Conservation (phyloP, 129 eudicot species). For the Heracleum sosnowskyi region DNA sequence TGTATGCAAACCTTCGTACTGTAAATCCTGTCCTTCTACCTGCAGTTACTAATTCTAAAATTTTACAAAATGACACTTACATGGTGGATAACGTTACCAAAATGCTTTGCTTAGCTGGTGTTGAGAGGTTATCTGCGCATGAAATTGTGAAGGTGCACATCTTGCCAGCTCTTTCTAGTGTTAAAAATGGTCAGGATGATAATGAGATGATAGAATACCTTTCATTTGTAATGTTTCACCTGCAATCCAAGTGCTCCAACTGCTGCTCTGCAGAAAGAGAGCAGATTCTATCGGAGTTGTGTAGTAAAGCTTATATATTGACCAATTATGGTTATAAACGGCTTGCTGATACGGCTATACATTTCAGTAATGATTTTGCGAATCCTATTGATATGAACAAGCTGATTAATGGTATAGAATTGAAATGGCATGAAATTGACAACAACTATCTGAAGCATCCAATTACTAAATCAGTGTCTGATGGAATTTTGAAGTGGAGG, state of each 20-base stretch:
- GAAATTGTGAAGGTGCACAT: conserved; percentile 62
- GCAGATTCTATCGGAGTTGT: conserved; percentile 47
- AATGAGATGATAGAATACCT: conserved; percentile 60
- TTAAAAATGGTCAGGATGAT: conserved; percentile 19
- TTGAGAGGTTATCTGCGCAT: conserved; percentile 67
- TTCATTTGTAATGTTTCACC: conserved; percentile 66
- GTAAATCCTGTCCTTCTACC: conserved; percentile 58
- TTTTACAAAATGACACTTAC: conserved; percentile 14
- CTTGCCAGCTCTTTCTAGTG: conserved; percentile 54
- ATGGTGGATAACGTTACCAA: conserved; percentile 32
- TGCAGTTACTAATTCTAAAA: conserved; percentile 21
- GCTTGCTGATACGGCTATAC: conserved; percentile 53
- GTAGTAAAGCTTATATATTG: conserved; percentile 45
- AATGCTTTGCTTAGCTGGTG: conserved; percentile 66
- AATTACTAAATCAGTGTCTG: conserved; percentile 31
- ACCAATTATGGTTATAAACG: conserved; percentile 68
- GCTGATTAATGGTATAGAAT: conserved; percentile 45
- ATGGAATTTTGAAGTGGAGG: conserved; percentile 55
- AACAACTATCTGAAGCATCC: conserved; percentile 48
- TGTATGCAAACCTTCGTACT: conserved; percentile 53
- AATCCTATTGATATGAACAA: conserved; percentile 40
- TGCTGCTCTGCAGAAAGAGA: conserved; percentile 61
- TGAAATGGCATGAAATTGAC: conserved; percentile 70
- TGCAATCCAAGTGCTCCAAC: conserved; percentile 54
- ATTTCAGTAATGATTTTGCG: conserved; percentile 55